Evolutionary conservation across 345 rosid species (phyloP), one percentile per base, ranked within the genome.

Genomic region (Syzygium aromaticum): DNA sequence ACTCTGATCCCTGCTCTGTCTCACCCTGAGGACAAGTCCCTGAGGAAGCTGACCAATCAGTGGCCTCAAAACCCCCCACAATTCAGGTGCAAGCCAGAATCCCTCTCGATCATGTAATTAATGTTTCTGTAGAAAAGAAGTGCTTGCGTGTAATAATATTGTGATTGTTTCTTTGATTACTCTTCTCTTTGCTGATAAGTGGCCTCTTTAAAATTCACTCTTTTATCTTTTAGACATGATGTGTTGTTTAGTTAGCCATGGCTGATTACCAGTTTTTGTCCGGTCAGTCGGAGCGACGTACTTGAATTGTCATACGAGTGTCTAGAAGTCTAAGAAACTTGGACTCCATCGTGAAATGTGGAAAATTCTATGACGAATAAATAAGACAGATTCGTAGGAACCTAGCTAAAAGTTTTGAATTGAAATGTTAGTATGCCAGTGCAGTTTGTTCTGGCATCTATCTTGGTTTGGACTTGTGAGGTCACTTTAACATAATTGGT

Each of bases 51-150:
- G 86, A 92, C 90, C 5, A 95, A 95, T 89, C 98, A 94, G 91
- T 97, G 98, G 98, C 99, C 99, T 14, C 89, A 89, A 6, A 82
- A 77, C 46, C 96, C 95, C 88, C 89, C 88, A 11, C 90, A 92
- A 16, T 93, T 97, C 89, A 95, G 97, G 98, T 96, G 19, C 19
- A 52, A 5, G 19, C 40, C 33, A 9, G 49, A 33, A 19, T 33
- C 33, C 33, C 80, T 67, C 80, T 4, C 2, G 80, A 40, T 67
- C 80, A 2, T 2, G 8, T 16, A 2, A 19, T 67, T 3, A 17
- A 67, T 33, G 40, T 33, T 67, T 33, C 46, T 33, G 13, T 67
- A 16, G 46, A 67, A 67, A 33, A 67, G 80, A 67, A 38, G 46
- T 67, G 80, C 25, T 67, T 33, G 46, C 25, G 80, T 46, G 25